Evolutionary conservation across 768 basidiomycete species (phyloP), one percentile per base, ranked within the genome.

Genomic region (Pleurotus tuber-regium): DNA sequence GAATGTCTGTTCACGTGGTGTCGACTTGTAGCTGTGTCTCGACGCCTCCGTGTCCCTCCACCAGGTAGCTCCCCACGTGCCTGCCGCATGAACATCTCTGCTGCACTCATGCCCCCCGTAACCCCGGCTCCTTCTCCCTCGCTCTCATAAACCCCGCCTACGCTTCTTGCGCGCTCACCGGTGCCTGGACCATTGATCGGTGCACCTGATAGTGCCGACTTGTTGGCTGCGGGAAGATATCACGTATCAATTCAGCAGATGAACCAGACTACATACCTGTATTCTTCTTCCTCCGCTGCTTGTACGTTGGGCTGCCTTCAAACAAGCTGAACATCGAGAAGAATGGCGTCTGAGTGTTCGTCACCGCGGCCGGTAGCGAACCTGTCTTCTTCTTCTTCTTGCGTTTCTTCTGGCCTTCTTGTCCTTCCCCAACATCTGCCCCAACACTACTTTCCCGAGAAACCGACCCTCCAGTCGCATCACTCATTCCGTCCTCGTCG

Each of bases 301-400:
- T 97, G 75, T 97, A 97, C 2, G 83, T 80, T 4, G 92, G 87
- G 54, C 82, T 86, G 11, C 92, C 92, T 64, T 90, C 87, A 47
- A 92, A 86, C 40, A 92, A 70, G n/a, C 86, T 81, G 63, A 88
- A 78, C 65, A 81, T 78, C 23, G 75, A 77, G 65, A 86, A 80
- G 68, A 87, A 80, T 12, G 82, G 70, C 18, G 70, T 82, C 76
- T 52, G 85, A 78, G 12, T 82, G 73, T 26, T 57, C 59, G 26
- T 57, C 62, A 36, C 56, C 54, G 43, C 55, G 51, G 25, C 48
- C 54, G 61, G 61, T 59, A 25, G 46, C 31, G 38, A 31, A 16
- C 23, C 38, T 8, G 25, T 19, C 36, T 41, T 30, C 38, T 26
- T 52, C 51, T 23, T 29, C 21, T 14, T 49, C 28, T 12, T 35